Conservation (phyloP, 495 filamentous ascomycete genomes). For the Podospora bellae-mahoneyi region DNA sequence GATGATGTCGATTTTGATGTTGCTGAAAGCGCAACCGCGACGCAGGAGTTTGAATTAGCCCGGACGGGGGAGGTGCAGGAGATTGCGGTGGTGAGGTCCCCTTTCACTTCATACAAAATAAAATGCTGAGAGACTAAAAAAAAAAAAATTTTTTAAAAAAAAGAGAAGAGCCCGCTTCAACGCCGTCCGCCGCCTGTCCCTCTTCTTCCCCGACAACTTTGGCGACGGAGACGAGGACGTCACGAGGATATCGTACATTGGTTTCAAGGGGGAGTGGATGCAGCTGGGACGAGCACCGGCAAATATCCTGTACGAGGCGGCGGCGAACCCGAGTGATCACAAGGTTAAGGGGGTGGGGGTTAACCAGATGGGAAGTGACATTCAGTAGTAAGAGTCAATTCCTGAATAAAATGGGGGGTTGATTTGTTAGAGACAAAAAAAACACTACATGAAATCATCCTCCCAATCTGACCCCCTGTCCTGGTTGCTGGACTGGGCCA, state of each 20-base stretch:
- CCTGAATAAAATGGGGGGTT: not conserved
- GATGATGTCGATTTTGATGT: constrained; percentile 79
- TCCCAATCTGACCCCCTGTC: constrained; percentile 58
- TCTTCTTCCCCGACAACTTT: constrained; percentile 83
- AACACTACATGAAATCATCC: constrained; percentile 69
- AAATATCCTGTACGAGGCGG: constrained; percentile 87
- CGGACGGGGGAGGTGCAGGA: constrained; percentile 83
- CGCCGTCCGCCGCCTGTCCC: constrained; percentile 65
- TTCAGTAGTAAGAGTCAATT: constrained; percentile 27
- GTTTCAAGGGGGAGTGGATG: constrained; percentile 92
- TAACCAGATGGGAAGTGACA: constrained; percentile 47
- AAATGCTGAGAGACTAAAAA: no score
- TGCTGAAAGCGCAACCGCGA: constrained; percentile 64
- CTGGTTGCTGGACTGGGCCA: constrained; percentile 65
- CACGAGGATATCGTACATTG: constrained; percentile 76
- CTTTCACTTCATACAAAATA: not conserved
- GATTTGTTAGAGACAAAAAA: not conserved
- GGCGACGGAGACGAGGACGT: constrained; percentile 67
- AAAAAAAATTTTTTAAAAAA: not conserved
- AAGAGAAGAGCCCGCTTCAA: constrained; percentile 77
- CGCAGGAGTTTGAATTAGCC: constrained; percentile 73
- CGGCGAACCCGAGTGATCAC: constrained; percentile 88
- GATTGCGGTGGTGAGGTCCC: constrained; percentile 56
- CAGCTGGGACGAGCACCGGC: constrained; percentile 76
- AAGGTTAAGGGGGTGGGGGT: constrained; percentile 45